phyloP scores from a whole-genome alignment of 2,329 filamentous ascomycete species.

The Penicillium glabrum region DNA sequence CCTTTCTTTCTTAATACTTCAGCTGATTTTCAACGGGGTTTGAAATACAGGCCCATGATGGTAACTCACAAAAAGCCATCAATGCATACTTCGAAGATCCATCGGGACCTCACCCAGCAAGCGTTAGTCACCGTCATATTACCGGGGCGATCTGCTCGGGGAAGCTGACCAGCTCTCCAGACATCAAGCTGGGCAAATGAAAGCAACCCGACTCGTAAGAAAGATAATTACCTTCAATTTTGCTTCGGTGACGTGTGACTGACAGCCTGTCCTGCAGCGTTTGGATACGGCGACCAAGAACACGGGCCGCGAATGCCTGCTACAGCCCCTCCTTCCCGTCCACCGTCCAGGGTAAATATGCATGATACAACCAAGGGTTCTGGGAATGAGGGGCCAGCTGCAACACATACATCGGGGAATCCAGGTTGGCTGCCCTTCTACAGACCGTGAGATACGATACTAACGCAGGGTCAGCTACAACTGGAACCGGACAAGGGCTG shows the following conservation, averaged over 20 bases:
- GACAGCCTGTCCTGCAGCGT: conserved; percentile 27
- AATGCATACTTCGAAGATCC: conserved; percentile 51
- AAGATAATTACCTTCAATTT: not conserved
- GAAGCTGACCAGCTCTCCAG: conserved; percentile 15
- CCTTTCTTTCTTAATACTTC: not conserved
- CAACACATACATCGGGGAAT: conserved; percentile 28
- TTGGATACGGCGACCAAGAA: conserved; percentile 40
- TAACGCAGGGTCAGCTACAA: conserved; percentile 18
- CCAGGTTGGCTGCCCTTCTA: conserved; percentile 19
- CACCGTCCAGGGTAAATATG: conserved; percentile 45
- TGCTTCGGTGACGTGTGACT: not conserved
- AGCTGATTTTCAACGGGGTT: not conserved
- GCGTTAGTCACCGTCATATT: conserved; percentile 18
- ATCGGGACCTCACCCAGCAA: conserved; percentile 29
- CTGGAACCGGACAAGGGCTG: conserved; percentile 31
- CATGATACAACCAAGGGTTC: conserved; percentile 22
- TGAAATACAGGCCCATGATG: conserved; percentile 40
- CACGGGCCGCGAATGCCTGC: conserved; percentile 35
- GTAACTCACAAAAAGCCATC: conserved; percentile 46
- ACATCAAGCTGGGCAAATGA: conserved; percentile 24
- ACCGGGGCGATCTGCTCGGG: not conserved
- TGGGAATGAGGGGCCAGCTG: conserved; percentile 23
- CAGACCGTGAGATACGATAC: not conserved
- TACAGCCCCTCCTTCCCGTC: conserved; percentile 46
- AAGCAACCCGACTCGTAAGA: conserved; percentile 27